Base-by-base conservation (phyloP, 1,284 basidiomycete species). In the Porogramme epimiltina region DNA sequence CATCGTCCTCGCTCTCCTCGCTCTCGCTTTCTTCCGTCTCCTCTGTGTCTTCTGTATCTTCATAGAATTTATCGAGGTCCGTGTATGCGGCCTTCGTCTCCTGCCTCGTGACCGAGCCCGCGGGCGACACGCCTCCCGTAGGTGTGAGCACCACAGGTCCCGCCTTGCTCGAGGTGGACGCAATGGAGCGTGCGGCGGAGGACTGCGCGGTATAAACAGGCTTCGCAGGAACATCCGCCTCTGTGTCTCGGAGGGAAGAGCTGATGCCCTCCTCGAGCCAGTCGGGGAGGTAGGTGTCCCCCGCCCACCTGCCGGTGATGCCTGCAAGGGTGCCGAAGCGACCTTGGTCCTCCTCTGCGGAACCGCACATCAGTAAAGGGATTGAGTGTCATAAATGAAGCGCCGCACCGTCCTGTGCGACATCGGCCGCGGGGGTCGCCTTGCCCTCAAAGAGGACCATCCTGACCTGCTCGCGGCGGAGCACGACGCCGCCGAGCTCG, bases 381-480 rank as follows among this genome's bases (percentile, higher is more conserved):
- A 16, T 37, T 37, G 9, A 37, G 34, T 16, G 9, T 6, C 13
- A n/a, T 37, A 4, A 4, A 16, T 40, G n/a, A n/a, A n/a, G n/a
- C n/a, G n/a, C n/a, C 46, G 23, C 22, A 66, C 67, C 62, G 37
- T 47, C 36, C 15, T 47, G 55, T 15, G 69, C 62, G 3, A 71
- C 71, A 24, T 71, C 69, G 41, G 81, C 75, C 8, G 69, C 60
- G 5, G 75, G 70, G 13, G 70, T 72, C 4, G 72, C 67, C 62
- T 93, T 89, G 6, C 88, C 86, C 23, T 90, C 84, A 51, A 94
- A 89, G 38, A 96, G 69, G 0, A 95, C 84, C 38, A 90, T 73
- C 50, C 75, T 78, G 20, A 93, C 86, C 66, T 96, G 93, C 62
- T 94, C 92, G 39, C 84, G 75, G 47, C 93, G 74, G 33, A 96